These are phyloP conservation scores for Strobilomyces dryophilus DNA, from an alignment of 768 basidiomycete species.

Conservation along the genomic window DNA sequence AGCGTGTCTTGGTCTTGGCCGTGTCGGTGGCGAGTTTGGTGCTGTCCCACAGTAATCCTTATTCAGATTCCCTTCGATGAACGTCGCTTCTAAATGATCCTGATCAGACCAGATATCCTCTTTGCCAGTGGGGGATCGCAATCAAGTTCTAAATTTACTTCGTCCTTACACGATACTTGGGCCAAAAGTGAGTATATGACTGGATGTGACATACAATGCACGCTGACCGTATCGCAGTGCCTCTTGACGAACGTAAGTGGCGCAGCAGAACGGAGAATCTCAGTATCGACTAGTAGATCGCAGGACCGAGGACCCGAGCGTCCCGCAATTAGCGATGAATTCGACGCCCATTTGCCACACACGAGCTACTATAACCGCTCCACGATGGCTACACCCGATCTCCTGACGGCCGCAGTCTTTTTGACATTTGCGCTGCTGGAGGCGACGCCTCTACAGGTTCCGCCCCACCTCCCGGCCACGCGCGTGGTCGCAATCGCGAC, in stretches of 20 bases:
- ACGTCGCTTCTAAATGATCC: slow-evolving; percentile 22
- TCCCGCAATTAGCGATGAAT: slow-evolving; percentile 8
- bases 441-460: slow-evolving; percentile 38
- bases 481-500: slow-evolving; percentile 42
- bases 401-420: slow-evolving; percentile 45
- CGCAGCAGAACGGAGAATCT: slow-evolving; percentile 12
- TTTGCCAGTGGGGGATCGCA: slow-evolving; percentile 35
- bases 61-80: slow-evolving; percentile 23
- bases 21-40: slow-evolving; percentile 34
- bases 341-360: slow-evolving; percentile 7
- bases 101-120: slow-evolving; percentile 37
- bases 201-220: not conserved
- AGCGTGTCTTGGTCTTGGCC: slow-evolving; percentile 22
- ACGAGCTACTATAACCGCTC: slow-evolving; percentile 21
- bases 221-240: slow-evolving; percentile 24
- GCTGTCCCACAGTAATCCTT: slow-evolving; percentile 34
- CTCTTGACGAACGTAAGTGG: slow-evolving; percentile 26
- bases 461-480: slow-evolving; percentile 48
- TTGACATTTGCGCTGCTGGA: slow-evolving; percentile 52
- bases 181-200: slow-evolving; percentile 27
- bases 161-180: slow-evolving; percentile 36
- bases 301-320: slow-evolving; percentile 17
- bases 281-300: slow-evolving; percentile 20
- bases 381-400: slow-evolving; percentile 32
- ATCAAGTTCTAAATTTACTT: slow-evolving; percentile 39